phyloP scores from a whole-genome alignment of 176 grass and related monocot genomes.

The Themeda triandra region DNA sequence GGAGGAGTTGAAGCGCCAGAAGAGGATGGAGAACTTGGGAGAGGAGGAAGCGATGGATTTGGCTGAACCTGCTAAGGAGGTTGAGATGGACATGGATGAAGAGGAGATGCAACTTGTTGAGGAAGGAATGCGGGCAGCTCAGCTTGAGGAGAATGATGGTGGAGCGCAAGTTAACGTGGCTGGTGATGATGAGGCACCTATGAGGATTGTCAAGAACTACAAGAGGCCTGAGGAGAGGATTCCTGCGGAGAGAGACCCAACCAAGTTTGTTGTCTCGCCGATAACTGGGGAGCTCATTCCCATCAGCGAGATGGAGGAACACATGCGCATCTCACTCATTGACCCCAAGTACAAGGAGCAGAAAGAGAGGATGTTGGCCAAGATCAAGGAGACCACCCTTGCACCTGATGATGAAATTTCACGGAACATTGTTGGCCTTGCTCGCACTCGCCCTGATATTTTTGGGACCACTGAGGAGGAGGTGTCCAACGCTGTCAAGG shows the following conservation, averaged over 20 bases:
- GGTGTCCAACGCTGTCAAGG: constrained; percentile 94
- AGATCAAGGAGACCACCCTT: constrained; percentile 93
- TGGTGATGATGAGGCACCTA: constrained; percentile 70
- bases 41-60: constrained; percentile 51
- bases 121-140: constrained; percentile 82
- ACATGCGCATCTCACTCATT: constrained; percentile 98
- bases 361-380: constrained; percentile 97
- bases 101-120: constrained; percentile 93
- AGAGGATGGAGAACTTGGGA: constrained; percentile 66
- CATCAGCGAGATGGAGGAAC: constrained; percentile 97
- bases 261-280: constrained; percentile 89
- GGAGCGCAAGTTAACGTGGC: constrained; percentile 32
- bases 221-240: constrained; percentile 90
- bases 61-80: constrained; percentile 65
- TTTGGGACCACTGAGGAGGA: constrained; percentile 97
- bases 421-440: constrained; percentile 94
- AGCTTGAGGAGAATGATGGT: constrained; percentile 54
- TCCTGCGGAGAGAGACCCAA: constrained; percentile 63
- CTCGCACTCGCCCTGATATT: constrained; percentile 90
- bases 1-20: constrained; percentile 82
- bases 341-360: constrained; percentile 99
- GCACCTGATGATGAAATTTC: constrained; percentile 95
- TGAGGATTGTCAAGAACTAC: constrained; percentile 98
- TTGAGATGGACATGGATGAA: constrained; percentile 91
- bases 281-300: constrained; percentile 95